phyloP scores from a whole-genome alignment of 108 stramenopile species.

The Stephanodiscus minutulus region DNA sequence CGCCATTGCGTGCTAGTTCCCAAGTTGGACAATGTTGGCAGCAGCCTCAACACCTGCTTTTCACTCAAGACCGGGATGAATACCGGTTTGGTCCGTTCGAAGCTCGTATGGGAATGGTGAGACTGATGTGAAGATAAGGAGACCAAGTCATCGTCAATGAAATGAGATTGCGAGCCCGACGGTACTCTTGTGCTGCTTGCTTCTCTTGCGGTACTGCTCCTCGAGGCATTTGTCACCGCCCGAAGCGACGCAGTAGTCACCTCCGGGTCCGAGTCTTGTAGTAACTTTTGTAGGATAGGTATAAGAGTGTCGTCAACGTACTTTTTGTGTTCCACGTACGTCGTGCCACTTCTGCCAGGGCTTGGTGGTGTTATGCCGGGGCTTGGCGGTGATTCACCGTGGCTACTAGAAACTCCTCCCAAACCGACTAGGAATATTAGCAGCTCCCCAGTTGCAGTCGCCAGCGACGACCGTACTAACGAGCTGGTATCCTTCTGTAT shows the following conservation, averaged over 20 bases:
- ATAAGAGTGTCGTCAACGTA: slow-evolving; percentile 85
- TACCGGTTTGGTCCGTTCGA: slow-evolving; percentile 74
- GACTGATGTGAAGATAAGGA: slow-evolving; percentile 67
- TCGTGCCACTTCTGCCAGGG: slow-evolving; percentile 18
- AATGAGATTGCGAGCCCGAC: slow-evolving; percentile 21
- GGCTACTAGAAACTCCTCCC: slow-evolving; percentile 34
- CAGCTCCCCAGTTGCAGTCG: slow-evolving; percentile 83
- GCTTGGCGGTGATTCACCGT: slow-evolving; percentile 38
- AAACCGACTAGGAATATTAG: slow-evolving; percentile 79
- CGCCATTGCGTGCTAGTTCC: slow-evolving; percentile 87
- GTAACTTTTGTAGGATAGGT: slow-evolving; percentile 79
- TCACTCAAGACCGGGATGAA: slow-evolving; percentile 85
- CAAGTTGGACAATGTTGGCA: slow-evolving; percentile 86
- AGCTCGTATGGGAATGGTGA: slow-evolving; percentile 57
- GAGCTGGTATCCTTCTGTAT: slow-evolving; percentile 75
- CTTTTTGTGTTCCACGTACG: slow-evolving; percentile 62
- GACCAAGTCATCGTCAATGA: slow-evolving; percentile 67
- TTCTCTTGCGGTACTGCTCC: slow-evolving; percentile 55
- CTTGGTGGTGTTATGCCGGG: slow-evolving; percentile 23
- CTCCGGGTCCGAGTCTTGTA: slow-evolving; percentile 87
- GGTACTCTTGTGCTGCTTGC: slow-evolving; percentile 36
- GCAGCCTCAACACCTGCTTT: slow-evolving; percentile 76
- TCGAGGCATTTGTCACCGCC: slow-evolving; percentile 89
- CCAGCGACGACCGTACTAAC: slow-evolving; percentile 74
- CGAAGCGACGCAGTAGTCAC: slow-evolving; percentile 87